Evolutionary conservation across 441 rosid species (phyloP).

Genomic region (Mallotus repandus): DNA sequence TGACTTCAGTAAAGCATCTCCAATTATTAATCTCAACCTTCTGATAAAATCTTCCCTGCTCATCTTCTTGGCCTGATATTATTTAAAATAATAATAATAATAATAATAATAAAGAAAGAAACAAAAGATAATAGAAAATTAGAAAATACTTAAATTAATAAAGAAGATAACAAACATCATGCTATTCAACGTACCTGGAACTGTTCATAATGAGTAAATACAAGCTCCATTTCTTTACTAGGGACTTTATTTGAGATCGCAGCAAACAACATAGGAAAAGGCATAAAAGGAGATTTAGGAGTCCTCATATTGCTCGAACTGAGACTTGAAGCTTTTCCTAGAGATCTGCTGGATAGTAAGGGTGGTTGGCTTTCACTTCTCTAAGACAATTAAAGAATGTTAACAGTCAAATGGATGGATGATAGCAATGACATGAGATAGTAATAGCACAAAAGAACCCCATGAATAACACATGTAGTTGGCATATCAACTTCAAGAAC

Average conservation of each 20-base stretch:
- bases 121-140: neutral
- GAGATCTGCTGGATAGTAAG: conserved; percentile 38
- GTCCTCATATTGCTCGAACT: conserved; percentile 54
- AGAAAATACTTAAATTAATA: conserved; percentile 1
- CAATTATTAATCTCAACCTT: conserved; percentile 63
- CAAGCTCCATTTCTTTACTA: conserved; percentile 51
- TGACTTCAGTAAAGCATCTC: conserved; percentile 75
- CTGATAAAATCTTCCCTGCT: conserved; percentile 69
- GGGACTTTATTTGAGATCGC: conserved; percentile 71
- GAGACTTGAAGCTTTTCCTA: conserved; percentile 48
- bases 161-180: neutral
- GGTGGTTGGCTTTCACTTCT: conserved; percentile 31
- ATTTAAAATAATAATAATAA: neutral
- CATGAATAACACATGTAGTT: neutral
- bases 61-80: conserved; percentile 59
- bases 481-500: neutral
- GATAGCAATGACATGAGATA: neutral
- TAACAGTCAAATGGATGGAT: neutral
- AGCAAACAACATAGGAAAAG: conserved; percentile 78
- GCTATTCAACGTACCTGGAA: conserved; percentile 55
- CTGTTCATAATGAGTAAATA: conserved; percentile 48
- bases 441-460: neutral
- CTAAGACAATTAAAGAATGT: conserved; percentile 27
- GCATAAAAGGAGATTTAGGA: conserved; percentile 97
- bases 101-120: no score